Evolutionary conservation across 495 filamentous ascomycete genomes (phyloP).

Genomic region (Chaetomium cochliodes): DNA sequence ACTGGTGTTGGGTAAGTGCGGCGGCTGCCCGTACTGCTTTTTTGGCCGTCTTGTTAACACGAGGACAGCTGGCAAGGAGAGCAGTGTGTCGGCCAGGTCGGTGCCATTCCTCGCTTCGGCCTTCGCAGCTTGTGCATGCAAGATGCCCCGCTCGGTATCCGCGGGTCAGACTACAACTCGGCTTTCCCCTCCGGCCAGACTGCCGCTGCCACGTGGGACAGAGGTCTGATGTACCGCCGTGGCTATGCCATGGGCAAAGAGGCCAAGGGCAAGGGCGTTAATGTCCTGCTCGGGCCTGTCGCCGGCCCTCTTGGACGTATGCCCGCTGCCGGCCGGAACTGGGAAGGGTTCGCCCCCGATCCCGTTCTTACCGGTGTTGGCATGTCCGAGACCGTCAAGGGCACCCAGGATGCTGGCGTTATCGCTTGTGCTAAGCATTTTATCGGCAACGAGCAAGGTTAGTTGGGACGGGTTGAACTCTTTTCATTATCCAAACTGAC

Average conservation of each 20-base stretch:
- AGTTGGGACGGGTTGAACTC: not conserved
- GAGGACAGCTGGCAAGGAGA: constrained; percentile 66
- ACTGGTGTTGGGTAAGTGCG: constrained; percentile 71
- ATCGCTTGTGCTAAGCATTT: constrained; percentile 83
- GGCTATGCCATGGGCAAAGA: constrained; percentile 79
- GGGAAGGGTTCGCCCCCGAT: constrained; percentile 78
- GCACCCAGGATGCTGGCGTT: constrained; percentile 78
- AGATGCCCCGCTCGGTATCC: constrained; percentile 83
- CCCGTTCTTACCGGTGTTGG: constrained; percentile 72
- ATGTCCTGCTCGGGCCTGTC: constrained; percentile 84
- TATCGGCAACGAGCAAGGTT: constrained; percentile 65
- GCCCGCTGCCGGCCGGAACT: constrained; percentile 83
- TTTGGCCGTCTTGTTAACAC: constrained; percentile 24
- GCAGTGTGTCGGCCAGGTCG: constrained; percentile 76
- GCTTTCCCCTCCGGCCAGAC: constrained; percentile 82
- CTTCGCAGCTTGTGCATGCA: constrained; percentile 83
- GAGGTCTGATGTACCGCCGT: constrained; percentile 66
- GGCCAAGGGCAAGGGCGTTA: constrained; percentile 77
- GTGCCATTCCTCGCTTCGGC: constrained; percentile 70
- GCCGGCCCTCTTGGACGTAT: constrained; percentile 78
- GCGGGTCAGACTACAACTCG: constrained; percentile 71
- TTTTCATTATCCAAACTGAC: constrained; percentile 7
- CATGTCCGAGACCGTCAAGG: constrained; percentile 72
- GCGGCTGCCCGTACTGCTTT: not conserved
- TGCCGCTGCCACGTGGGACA: constrained; percentile 74